Base-by-base conservation (phyloP, 78 protist genomes). In the Dictyostelium intermedium region DNA sequence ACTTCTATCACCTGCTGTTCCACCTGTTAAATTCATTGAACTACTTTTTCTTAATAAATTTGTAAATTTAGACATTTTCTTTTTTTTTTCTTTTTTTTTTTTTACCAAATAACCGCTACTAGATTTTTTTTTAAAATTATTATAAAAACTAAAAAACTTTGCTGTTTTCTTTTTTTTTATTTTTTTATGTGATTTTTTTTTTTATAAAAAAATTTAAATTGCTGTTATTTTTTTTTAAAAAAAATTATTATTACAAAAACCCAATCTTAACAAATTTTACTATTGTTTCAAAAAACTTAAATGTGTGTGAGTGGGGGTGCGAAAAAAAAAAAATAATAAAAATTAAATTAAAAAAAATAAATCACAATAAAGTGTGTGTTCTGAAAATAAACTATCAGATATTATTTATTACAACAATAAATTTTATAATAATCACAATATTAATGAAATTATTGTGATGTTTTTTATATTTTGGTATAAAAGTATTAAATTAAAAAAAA, bases 21-120 rank as follows among this genome's bases (percentile, higher is more conserved):
- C 82, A 76, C 82, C 32, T 39, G 47, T n/a, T 1, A 79, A 6
- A 47, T 79, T 79, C 39, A 82, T 35, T 10, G 86, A 82, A 32
- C 86, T 61, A 61, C 93, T 87, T 32, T 78, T 87, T 78, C 93
- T 56, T 20, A 87, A 78, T 35, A 87, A 79, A 23, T 74, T 20
- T 76, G 93, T 66, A 41, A 87, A 87, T 79, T 79, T 79, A 30
- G 84, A 79, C 84, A 79, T 79, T 30, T 79, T 14, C 14, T 16
- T 79, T 79, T 50, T 16, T 79, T 27, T 47, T 79, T 27, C 30
- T 74, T 72, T 63, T 63, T 8, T 25, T 63, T 63, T 63, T 9
- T 23, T n/a, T 6, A 50, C n/a, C 16, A 16, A 5, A 5, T 56
- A 56, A 56, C 66, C 27, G 66, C 6, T 20, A 56, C 66, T 56